phyloP scores from a whole-genome alignment of 306 rosid species.

The Mucuna pruriens region DNA sequence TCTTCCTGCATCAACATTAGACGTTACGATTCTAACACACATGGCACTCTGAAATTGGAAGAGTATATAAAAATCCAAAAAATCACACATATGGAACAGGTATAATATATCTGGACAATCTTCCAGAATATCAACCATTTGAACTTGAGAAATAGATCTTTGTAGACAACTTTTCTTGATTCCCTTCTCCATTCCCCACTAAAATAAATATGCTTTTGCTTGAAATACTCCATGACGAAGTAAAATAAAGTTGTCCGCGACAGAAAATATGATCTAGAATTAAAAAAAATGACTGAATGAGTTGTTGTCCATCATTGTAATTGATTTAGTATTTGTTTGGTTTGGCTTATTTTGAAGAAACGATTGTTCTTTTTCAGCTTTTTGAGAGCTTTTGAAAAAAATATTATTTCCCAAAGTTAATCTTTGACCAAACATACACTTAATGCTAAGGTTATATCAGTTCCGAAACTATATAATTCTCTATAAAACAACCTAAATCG shows the following conservation, averaged over 20 bases:
- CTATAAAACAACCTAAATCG: not conserved
- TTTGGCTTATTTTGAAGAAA: not conserved
- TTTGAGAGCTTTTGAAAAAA: not conserved
- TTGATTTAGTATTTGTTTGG: not conserved
- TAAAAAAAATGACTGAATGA: not conserved
- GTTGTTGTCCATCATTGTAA: not conserved
- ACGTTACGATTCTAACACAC: conserved; percentile 4
- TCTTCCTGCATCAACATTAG: conserved; percentile 72
- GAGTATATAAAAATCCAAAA: not conserved
- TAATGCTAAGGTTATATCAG: not conserved
- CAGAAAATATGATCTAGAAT: not conserved
- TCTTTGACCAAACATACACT: not conserved
- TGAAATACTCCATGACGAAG: not conserved
- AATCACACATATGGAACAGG: no score
- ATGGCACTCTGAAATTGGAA: not conserved
- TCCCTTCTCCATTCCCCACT: not conserved
- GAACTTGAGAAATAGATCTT: not conserved
- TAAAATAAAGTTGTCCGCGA: not conserved
- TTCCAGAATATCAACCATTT: not conserved
- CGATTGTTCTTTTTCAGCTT: not conserved
- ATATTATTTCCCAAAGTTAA: not conserved
- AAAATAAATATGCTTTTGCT: not conserved
- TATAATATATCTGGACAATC: not conserved
- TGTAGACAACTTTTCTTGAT: not conserved
- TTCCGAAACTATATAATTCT: not conserved